phyloP scores from a whole-genome alignment of 139 green algal genomes.

The Micromonas commoda region DNA sequence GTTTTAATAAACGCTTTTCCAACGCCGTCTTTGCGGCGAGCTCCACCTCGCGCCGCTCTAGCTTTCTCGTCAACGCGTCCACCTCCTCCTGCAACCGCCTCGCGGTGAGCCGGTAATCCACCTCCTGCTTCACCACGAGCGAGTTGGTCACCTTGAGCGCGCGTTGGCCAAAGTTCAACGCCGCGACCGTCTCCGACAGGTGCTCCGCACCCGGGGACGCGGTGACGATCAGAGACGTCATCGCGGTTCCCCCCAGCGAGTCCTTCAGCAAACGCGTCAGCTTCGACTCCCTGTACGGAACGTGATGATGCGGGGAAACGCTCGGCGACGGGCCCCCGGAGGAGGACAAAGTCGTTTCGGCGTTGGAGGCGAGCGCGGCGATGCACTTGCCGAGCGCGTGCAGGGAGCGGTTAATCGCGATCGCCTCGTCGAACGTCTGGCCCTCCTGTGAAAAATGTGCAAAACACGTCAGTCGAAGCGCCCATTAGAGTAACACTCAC shows the following conservation, averaged over 20 bases:
- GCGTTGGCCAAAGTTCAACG: conserved; percentile 25
- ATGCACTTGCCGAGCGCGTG: conserved; percentile 31
- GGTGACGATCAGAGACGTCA: conserved; percentile 35
- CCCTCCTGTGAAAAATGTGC: no score
- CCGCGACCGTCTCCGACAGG: conserved; percentile 32
- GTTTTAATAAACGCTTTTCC: no score
- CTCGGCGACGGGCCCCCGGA: no score
- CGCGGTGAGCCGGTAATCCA: conserved; percentile 21
- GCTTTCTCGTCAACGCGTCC: not conserved
- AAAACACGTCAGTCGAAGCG: no score
- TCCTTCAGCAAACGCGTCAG: conserved; percentile 59
- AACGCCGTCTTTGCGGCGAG: no score
- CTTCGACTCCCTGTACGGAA: conserved; percentile 62
- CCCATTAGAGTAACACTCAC: no score
- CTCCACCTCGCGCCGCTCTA: not conserved
- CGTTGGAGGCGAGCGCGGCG: not conserved
- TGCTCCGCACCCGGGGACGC: conserved; percentile 22
- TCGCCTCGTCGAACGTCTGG: no score
- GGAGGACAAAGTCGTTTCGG: not conserved
- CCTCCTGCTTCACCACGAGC: conserved; percentile 20
- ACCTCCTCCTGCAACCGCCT: conserved; percentile 4
- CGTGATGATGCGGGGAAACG: no score
- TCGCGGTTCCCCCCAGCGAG: conserved; percentile 37
- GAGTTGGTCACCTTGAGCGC: conserved; percentile 24
- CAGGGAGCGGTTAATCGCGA: no score